Conservation (phyloP, 1,284 basidiomycete genomes). For the Entoloma clypeatum region DNA sequence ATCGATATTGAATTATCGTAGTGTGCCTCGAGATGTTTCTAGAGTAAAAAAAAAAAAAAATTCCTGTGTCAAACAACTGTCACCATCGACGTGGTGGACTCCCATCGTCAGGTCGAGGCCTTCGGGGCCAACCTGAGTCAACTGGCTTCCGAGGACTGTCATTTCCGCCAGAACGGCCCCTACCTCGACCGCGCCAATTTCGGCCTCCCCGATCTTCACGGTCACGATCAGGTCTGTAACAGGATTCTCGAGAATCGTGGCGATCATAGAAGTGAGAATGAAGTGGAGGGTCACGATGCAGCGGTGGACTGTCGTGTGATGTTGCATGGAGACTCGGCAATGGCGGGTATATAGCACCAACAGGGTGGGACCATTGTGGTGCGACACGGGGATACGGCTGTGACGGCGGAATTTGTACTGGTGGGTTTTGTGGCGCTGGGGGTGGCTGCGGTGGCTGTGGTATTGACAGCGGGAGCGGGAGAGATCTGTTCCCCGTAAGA, state of each 20-base stretch:
- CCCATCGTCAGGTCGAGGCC: constrained; percentile 25
- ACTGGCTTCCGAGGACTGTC: constrained; percentile 37
- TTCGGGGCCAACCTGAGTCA: constrained; percentile 58
- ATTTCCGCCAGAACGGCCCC: constrained; percentile 34
- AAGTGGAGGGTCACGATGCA: constrained; percentile 12
- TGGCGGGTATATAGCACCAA: constrained; percentile 22
- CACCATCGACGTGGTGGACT: constrained; percentile 28
- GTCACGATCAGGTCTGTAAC: constrained; percentile 13
- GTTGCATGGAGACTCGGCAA: constrained; percentile 14
- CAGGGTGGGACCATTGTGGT: too few relatives aligned
- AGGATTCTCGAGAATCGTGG: constrained; percentile 13
- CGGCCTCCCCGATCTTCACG: constrained; percentile 23
- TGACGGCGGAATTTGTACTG: constrained; percentile 16
- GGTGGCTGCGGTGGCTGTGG: constrained; percentile 17
- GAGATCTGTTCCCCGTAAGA: constrained; percentile 17
- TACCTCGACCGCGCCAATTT: constrained; percentile 27
- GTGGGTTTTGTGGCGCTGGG: constrained; percentile 15
- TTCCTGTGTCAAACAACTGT: constrained; percentile 3
- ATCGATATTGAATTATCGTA: constrained; percentile 7
- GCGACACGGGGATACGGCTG: constrained; percentile 18
- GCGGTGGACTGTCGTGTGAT: constrained; percentile 6
- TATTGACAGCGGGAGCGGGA: constrained; percentile 14
- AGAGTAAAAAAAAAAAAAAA: constrained; percentile 8
- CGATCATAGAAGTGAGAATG: constrained; percentile 21
- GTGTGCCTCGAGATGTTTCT: too few relatives aligned